Evolutionary conservation across 441 rosid genomes (phyloP).

Genomic region (Gossypium lobatum): DNA sequence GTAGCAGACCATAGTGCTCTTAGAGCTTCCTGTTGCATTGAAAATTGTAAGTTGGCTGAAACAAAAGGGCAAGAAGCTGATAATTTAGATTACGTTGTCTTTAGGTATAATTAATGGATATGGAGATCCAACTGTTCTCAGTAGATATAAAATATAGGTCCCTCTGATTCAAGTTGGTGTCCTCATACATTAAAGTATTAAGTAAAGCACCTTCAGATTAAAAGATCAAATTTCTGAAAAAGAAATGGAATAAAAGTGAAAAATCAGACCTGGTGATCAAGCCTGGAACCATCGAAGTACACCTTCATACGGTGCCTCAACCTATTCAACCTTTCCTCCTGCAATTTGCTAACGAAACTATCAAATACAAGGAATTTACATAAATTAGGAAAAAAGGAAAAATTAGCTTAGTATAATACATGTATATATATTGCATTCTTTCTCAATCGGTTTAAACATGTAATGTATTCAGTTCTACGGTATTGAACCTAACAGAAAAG

Average conservation of each 20-base stretch:
- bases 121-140: neutral
- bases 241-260: neutral
- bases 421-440: neutral
- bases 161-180: no score
- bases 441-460: neutral
- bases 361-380: neutral
- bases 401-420: neutral
- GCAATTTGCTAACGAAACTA: conserved; percentile 5
- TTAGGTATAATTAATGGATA: neutral
- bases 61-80: neutral
- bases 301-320: conserved; percentile 66
- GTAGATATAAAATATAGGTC: neutral
- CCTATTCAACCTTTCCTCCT: conserved; percentile 74
- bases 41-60: neutral
- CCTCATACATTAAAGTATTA: neutral
- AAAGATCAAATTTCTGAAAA: neutral
- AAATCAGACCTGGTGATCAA: conserved; percentile 62
- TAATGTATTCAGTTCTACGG: neutral
- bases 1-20: conserved; percentile 81
- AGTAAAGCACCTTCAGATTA: neutral
- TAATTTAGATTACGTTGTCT: neutral
- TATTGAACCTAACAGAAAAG: neutral
- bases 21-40: conserved; percentile 49
- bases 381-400: neutral
- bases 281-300: conserved; percentile 60